A percentile compares a stretch with the other conserved stretches of the same genome.
Evolutionary conservation across 2,329 filamentous ascomycete genomes (phyloP).

Genomic region (Cladophialophora chaetospira): DNA sequence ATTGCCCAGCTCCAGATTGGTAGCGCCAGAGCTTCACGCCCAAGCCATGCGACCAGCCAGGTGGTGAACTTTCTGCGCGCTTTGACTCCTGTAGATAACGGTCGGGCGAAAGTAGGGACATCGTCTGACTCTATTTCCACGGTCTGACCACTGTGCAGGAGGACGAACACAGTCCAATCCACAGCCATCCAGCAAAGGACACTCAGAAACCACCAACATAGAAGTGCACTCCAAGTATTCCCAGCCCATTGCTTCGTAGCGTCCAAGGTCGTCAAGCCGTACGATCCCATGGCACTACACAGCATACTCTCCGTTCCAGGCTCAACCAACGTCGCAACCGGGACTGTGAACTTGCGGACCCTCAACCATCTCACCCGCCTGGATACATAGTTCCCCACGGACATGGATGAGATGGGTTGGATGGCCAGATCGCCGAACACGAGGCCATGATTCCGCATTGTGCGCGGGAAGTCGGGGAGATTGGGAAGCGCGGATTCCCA

Average conservation of each 20-base stretch:
- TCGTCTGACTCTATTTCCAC: slow-evolving; percentile 59
- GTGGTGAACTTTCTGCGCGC: slow-evolving; percentile 59
- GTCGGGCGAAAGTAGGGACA: slow-evolving; percentile 69
- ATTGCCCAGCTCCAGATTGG: slow-evolving; percentile 92
- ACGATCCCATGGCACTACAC: slow-evolving; percentile 78
- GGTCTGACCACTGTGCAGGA: slow-evolving; percentile 71
- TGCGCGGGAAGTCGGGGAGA: slow-evolving; percentile 34
- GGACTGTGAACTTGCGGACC: slow-evolving; percentile 91
- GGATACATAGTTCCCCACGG: slow-evolving; percentile 72
- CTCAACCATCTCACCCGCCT: slow-evolving; percentile 87
- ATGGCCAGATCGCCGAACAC: slow-evolving; percentile 84
- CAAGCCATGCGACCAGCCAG: slow-evolving; percentile 83
- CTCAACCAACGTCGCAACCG: slow-evolving; percentile 85
- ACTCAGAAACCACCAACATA: slow-evolving; percentile 64
- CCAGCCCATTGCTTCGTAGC: slow-evolving; percentile 52
- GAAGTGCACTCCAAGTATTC: slow-evolving; percentile 69
- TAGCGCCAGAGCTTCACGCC: slow-evolving; percentile 76
- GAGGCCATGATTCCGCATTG: slow-evolving; percentile 73
- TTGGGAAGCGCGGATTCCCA: slow-evolving; percentile 69
- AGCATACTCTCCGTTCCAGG: slow-evolving; percentile 87
- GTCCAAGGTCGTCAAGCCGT: slow-evolving; percentile 73
- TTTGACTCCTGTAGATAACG: slow-evolving; percentile 25
- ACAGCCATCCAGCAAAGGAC: slow-evolving; percentile 71
- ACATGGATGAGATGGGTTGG: slow-evolving; percentile 84
- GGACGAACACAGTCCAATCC: slow-evolving; percentile 73